These are phyloP conservation scores for Dipteronia dyeriana DNA, from an alignment of 345 rosid genomes.

Conservation along the genomic window DNA sequence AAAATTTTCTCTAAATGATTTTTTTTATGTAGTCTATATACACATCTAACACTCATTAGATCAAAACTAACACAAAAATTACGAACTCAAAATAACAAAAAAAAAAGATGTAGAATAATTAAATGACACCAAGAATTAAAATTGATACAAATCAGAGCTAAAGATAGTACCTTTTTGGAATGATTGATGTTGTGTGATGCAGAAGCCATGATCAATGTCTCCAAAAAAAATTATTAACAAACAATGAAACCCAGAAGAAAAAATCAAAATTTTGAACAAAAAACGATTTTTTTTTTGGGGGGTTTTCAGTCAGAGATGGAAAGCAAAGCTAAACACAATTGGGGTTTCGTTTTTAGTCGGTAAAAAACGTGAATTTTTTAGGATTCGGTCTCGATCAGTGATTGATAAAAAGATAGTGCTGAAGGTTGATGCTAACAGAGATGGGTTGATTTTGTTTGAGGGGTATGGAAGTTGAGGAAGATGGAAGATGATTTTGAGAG, in stretches of 20 bases:
- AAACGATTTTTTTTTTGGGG: neutral
- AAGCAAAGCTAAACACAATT: neutral
- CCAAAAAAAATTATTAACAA: slow-evolving; percentile 2
- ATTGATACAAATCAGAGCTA: neutral
- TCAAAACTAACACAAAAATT: neutral
- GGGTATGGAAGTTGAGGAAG: too few species aligned
- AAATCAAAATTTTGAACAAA: neutral
- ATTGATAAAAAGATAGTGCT: too few species aligned
- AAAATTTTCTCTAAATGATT: too few species aligned
- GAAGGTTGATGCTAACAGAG: too few species aligned
- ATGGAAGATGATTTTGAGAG: too few species aligned
- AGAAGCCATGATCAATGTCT: slow-evolving; percentile 46
- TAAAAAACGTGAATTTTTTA: neutral
- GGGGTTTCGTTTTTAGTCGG: neutral
- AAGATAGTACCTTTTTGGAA: slow-evolving; percentile 49
- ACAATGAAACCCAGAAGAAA: too few species aligned
- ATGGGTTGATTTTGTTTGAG: too few species aligned
- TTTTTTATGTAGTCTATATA: neutral
- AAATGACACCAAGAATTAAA: neutral
- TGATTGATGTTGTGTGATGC: slow-evolving; percentile 60
- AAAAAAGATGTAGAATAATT: too few species aligned
- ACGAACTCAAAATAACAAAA: neutral
- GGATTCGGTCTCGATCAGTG: neutral
- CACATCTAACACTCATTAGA: neutral
- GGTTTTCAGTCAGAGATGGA: neutral